Evolutionary conservation across 177 flowering plant species (phyloP).

Genomic region (Telopea speciosissima): DNA sequence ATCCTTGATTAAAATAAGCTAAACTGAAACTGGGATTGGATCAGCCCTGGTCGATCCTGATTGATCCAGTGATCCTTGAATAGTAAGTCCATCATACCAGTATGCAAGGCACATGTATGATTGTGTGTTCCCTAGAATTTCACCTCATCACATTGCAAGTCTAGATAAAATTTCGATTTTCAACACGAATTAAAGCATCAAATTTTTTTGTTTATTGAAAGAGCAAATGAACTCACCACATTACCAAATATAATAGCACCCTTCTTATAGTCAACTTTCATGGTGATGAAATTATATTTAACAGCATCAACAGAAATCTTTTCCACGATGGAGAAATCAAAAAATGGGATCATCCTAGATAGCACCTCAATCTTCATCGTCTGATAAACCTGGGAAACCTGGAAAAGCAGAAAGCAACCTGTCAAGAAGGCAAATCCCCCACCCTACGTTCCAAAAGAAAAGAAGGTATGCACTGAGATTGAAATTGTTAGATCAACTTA

Average conservation of each 20-base stretch:
- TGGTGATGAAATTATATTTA: slow-evolving; percentile 59
- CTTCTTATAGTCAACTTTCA: slow-evolving; percentile 83
- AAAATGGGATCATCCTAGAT: slow-evolving; percentile 76
- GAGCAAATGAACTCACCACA: slow-evolving; percentile 40
- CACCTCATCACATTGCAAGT: neutral
- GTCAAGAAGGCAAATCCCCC: neutral
- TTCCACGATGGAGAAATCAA: slow-evolving; percentile 66
- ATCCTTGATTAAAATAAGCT: too few relatives aligned
- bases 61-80: too few relatives aligned
- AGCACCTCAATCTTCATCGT: slow-evolving; percentile 71
- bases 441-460: too few relatives aligned
- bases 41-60: too few relatives aligned
- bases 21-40: too few relatives aligned
- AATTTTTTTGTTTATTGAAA: neutral
- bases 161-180: too few relatives aligned
- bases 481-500: too few relatives aligned
- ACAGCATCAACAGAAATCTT: slow-evolving; percentile 87
- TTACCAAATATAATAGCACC: slow-evolving; percentile 59
- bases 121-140: too few relatives aligned
- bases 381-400: slow-evolving; percentile 87
- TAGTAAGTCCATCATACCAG: too few relatives aligned
- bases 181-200: neutral
- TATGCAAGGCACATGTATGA: too few relatives aligned
- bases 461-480: too few relatives aligned
- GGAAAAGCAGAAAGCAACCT: slow-evolving; percentile 14